Conservation (phyloP, 768 basidiomycete species). For the Tulasnella sp. region DNA sequence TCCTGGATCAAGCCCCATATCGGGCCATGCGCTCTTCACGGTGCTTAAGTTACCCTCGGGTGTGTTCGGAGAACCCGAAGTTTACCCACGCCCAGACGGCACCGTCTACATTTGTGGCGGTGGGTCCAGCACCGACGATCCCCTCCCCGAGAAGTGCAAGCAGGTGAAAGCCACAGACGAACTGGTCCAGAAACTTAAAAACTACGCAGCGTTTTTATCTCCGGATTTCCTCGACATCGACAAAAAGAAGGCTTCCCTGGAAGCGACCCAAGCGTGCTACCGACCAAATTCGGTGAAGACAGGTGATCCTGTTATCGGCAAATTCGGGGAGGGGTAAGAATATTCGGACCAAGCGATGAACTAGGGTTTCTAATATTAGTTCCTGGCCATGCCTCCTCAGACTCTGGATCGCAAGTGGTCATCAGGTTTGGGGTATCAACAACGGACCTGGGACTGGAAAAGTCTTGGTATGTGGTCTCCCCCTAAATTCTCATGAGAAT, state of each 20-base stretch:
- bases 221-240: constrained; percentile 16
- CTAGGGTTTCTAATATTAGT: background rate
- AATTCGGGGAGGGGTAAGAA: constrained; percentile 26
- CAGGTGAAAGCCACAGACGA: background rate
- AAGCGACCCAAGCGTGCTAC: constrained; percentile 29
- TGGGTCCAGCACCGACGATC: constrained; percentile 28
- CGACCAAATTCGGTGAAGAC: constrained; percentile 28
- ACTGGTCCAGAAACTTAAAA: constrained; percentile 23
- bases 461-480: constrained; percentile 32
- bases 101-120: constrained; percentile 33
- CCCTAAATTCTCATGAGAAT: background rate
- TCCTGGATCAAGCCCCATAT: constrained; percentile 28
- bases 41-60: constrained; percentile 38
- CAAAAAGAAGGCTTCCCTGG: constrained; percentile 1
- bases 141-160: constrained; percentile 35
- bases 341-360: background rate
- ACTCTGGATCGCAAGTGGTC: constrained; percentile 27
- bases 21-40: constrained; percentile 40
- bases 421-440: constrained; percentile 29
- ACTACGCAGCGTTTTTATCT: constrained; percentile 21
- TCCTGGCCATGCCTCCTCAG: background rate
- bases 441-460: constrained; percentile 42
- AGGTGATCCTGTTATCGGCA: constrained; percentile 28
- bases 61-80: constrained; percentile 40
- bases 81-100: constrained; percentile 38